These are phyloP conservation scores for Excoecaria cochinchinensis DNA, from an alignment of 345 rosid species.

Conservation along the genomic window DNA sequence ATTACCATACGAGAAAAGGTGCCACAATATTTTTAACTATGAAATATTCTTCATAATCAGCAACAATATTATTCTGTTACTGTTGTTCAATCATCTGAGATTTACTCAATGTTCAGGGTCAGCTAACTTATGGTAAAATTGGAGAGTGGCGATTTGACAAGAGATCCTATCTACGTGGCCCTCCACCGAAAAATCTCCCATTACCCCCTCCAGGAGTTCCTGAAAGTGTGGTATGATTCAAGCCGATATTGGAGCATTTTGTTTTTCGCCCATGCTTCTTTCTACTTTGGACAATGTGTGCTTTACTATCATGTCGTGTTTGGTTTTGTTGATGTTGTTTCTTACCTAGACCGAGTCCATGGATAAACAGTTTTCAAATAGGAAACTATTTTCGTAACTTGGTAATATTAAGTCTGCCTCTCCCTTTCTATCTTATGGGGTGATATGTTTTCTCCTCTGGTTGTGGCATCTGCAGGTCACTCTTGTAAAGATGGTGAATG, in stretches of 20 bases:
- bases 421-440: too few species aligned
- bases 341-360: too few species aligned
- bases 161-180: slow-evolving; percentile 70
- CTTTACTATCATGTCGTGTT: too few species aligned
- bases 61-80: neutral
- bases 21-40: neutral
- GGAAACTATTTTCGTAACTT: too few species aligned
- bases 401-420: too few species aligned
- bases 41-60: neutral
- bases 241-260: neutral
- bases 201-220: slow-evolving; percentile 90
- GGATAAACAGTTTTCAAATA: too few species aligned
- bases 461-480: slow-evolving; percentile 42
- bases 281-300: neutral
- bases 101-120: slow-evolving; percentile 46
- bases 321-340: too few species aligned
- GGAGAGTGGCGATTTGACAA: slow-evolving; percentile 97
- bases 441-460: neutral
- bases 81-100: neutral
- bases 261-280: neutral
- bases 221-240: slow-evolving; percentile 83
- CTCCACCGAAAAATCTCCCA: slow-evolving; percentile 68
- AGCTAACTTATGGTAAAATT: slow-evolving; percentile 74
- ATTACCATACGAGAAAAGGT: neutral
- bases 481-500: slow-evolving; percentile 64